Conservation (phyloP, 1,284 basidiomycete species). For the Apiotrichum sp. region DNA sequence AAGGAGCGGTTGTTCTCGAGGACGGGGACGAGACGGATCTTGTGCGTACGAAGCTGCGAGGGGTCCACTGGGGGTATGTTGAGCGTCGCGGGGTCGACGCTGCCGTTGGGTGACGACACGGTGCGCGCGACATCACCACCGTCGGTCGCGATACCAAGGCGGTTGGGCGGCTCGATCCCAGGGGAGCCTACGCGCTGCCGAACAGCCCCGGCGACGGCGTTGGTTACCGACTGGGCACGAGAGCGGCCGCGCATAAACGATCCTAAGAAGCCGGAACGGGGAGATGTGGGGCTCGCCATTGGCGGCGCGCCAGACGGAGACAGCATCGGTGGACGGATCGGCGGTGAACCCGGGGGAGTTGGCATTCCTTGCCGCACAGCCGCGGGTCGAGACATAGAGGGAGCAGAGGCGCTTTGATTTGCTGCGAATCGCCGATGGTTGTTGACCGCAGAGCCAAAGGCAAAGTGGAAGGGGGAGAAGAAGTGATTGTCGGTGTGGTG, state of each 20-base stretch:
- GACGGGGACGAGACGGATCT: constrained; percentile 81
- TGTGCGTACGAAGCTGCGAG: constrained; percentile 39
- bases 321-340: not conserved
- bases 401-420: not conserved
- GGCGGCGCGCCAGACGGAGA: not conserved
- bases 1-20: constrained; percentile 84
- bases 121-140: constrained; percentile 31
- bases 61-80: constrained; percentile 13
- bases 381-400: not conserved
- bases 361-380: not conserved
- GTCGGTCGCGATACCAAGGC: constrained; percentile 5
- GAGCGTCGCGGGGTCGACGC: not conserved
- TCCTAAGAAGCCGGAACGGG: constrained; percentile 40
- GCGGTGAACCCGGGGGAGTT: not conserved
- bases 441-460: too few species aligned
- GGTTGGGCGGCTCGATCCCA: constrained; percentile 20
- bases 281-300: constrained; percentile 28
- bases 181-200: constrained; percentile 19
- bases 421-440: too few species aligned
- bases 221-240: constrained; percentile 37
- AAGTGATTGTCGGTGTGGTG: too few species aligned
- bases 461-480: too few species aligned
- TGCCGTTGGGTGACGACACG: constrained; percentile 29
- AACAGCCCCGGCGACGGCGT: constrained; percentile 17
- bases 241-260: constrained; percentile 42